Conservation (phyloP, 2,329 filamentous ascomycete genomes). For the Sporothrix luriei region DNA sequence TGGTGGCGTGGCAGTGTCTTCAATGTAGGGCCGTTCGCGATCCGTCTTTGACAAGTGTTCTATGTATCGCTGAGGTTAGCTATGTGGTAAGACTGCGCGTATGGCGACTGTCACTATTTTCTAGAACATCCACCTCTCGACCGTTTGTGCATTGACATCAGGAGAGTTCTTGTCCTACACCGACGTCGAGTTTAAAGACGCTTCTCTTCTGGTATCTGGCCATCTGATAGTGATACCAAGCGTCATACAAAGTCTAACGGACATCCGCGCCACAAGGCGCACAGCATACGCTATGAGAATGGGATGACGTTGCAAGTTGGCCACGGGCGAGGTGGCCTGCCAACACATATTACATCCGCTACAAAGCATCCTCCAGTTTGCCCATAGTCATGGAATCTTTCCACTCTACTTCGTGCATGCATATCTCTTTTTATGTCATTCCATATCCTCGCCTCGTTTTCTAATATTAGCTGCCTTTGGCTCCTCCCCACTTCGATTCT, state of each 20-base stretch:
- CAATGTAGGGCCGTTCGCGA: background rate
- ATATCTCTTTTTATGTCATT: background rate
- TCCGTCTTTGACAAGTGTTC: background rate
- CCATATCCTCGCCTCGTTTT: background rate
- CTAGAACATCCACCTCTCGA: background rate
- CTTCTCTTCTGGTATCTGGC: background rate
- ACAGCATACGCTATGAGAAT: background rate
- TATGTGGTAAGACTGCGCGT: background rate
- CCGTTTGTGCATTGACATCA: background rate
- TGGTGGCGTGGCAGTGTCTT: background rate
- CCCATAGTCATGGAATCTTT: background rate
- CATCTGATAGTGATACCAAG: background rate
- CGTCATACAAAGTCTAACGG: background rate
- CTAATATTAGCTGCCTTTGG: background rate
- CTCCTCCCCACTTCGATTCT: background rate
- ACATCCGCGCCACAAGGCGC: slow-evolving; percentile 16
- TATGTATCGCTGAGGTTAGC: background rate
- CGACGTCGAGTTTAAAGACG: background rate
- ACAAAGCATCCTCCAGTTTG: background rate
- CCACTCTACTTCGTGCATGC: background rate
- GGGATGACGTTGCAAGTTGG: background rate
- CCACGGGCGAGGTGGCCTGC: slow-evolving; percentile 8
- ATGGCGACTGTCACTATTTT: no score
- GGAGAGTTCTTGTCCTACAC: background rate
- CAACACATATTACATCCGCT: slow-evolving; percentile 17